phyloP scores from a whole-genome alignment of 257 asterid species.

The Forsythia suspensa region DNA sequence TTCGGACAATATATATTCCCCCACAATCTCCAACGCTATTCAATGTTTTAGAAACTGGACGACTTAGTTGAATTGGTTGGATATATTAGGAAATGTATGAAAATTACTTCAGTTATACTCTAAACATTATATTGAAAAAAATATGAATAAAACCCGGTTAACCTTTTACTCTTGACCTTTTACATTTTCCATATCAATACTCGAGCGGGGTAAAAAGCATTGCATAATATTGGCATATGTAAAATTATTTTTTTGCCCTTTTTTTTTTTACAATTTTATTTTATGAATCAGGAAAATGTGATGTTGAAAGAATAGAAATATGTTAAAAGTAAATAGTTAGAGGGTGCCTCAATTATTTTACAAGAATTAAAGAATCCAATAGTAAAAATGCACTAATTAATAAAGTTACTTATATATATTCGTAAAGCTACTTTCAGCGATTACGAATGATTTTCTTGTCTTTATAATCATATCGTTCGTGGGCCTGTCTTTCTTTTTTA shows the following conservation, averaged over 20 bases:
- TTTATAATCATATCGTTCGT: not conserved
- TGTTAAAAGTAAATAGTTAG: too few relatives aligned
- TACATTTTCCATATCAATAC: not conserved
- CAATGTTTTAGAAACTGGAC: not conserved
- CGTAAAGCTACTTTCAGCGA: not conserved
- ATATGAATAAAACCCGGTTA: not conserved
- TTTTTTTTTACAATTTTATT: too few relatives aligned
- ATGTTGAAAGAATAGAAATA: too few relatives aligned
- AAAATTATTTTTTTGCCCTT: too few relatives aligned
- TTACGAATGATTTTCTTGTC: not conserved
- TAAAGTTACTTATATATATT: not conserved
- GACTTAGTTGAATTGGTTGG: not conserved
- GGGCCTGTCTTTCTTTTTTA: not conserved
- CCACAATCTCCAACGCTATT: not conserved
- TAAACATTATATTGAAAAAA: too few relatives aligned
- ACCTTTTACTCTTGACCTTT: too few relatives aligned
- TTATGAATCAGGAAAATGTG: too few relatives aligned
- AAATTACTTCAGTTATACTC: not conserved
- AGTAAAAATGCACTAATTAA: not conserved
- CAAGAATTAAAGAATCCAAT: not conserved
- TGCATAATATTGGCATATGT: not conserved
- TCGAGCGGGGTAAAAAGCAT: not conserved
- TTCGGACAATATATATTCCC: too few relatives aligned
- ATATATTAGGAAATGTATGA: too few relatives aligned
- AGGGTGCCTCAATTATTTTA: not conserved